phyloP scores from a whole-genome alignment of 2,329 filamentous ascomycete genomes.

The Stagonosporopsis rhizophila region DNA sequence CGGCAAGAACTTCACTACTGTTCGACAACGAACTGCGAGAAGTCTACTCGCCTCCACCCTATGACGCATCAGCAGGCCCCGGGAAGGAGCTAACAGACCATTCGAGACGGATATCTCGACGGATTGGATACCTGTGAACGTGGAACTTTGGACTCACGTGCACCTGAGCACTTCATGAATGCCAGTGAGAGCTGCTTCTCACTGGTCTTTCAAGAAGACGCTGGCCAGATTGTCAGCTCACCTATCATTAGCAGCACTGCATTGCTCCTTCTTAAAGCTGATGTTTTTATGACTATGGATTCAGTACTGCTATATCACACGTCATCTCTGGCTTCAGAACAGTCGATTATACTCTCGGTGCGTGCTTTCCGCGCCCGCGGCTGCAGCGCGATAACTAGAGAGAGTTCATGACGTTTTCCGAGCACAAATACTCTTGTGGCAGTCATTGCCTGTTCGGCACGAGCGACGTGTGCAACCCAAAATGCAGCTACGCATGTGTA shows the following conservation, averaged over 20 bases:
- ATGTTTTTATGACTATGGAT: slow-evolving; percentile 11
- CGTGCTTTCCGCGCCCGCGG: not conserved
- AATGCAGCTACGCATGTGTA: not conserved
- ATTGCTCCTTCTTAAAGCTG: not conserved
- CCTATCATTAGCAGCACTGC: not conserved
- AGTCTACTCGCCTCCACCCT: slow-evolving; percentile 1
- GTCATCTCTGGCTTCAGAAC: slow-evolving; percentile 22
- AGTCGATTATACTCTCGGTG: slow-evolving; percentile 2
- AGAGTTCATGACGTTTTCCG: not conserved
- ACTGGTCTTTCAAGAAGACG: not conserved
- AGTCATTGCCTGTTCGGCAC: not conserved
- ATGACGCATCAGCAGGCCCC: slow-evolving; percentile 6
- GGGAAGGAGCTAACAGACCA: not conserved
- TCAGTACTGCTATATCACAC: slow-evolving; percentile 34
- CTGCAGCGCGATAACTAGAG: not conserved
- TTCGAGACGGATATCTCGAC: not conserved
- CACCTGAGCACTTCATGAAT: not conserved
- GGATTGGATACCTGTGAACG: not conserved
- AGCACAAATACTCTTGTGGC: not conserved
- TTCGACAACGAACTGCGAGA: not conserved
- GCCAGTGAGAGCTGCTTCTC: not conserved
- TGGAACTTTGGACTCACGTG: not conserved
- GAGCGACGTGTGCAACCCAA: not conserved
- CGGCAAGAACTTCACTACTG: too few relatives aligned
- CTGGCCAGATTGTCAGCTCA: not conserved